Conservation (phyloP, 2,329 filamentous ascomycete species). For the Colletotrichum spinosum region DNA sequence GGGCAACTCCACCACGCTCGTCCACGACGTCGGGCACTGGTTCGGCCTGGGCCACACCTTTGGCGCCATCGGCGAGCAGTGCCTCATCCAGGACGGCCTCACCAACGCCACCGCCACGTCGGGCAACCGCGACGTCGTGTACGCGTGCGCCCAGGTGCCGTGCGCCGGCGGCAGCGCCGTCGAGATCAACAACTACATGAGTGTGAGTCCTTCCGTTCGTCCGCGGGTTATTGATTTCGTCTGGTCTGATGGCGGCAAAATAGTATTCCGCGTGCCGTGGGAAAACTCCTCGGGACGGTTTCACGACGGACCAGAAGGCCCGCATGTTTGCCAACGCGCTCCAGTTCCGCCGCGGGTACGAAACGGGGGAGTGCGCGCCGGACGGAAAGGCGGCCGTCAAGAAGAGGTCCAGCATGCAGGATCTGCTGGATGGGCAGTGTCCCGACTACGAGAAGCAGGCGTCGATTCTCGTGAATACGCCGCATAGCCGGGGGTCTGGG, state of each 20-base stretch:
- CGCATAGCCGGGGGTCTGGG: slow-evolving; percentile 3
- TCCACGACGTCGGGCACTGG: slow-evolving; percentile 43
- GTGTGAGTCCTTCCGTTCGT: slow-evolving; percentile 30
- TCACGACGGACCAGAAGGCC: slow-evolving; percentile 42
- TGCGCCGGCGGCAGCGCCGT: slow-evolving; percentile 26
- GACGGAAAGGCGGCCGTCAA: slow-evolving; percentile 16
- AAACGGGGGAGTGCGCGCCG: slow-evolving; percentile 38
- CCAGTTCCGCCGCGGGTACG: slow-evolving; percentile 40
- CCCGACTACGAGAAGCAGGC: slow-evolving; percentile 38
- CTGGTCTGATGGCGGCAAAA: not conserved
- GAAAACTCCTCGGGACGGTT: slow-evolving; percentile 33
- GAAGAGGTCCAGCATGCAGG: slow-evolving; percentile 41
- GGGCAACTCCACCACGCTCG: slow-evolving; percentile 40
- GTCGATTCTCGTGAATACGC: slow-evolving; percentile 21
- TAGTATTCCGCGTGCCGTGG: slow-evolving; percentile 37
- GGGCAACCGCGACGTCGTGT: slow-evolving; percentile 32
- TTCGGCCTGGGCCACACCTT: slow-evolving; percentile 38
- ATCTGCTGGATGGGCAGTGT: slow-evolving; percentile 40
- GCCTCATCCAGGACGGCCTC: slow-evolving; percentile 35
- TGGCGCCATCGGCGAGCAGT: slow-evolving; percentile 28
- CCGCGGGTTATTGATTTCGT: too few relatives aligned
- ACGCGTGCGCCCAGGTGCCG: slow-evolving; percentile 36
- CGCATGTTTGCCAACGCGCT: slow-evolving; percentile 41
- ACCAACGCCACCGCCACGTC: slow-evolving; percentile 40
- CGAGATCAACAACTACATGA: slow-evolving; percentile 41